Conservation (phyloP, 768 basidiomycete species). For the Plicaturopsis crispa region DNA sequence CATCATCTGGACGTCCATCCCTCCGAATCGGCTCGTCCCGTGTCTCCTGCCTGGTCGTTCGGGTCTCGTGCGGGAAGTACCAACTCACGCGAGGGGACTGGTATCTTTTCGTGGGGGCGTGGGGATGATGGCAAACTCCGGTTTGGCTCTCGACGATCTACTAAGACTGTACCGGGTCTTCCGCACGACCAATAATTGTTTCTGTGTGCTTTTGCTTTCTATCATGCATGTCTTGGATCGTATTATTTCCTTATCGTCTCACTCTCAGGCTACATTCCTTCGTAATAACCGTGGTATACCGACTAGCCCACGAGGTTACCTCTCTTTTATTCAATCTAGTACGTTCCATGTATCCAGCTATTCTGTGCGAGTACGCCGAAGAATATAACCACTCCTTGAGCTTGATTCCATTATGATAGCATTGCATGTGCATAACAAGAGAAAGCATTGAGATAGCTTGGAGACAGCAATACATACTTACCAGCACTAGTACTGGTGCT, state of each 20-base stretch:
- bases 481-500: no score
- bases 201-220: background rate
- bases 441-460: no score
- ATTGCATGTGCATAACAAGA: no score
- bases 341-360: background rate
- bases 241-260: no score
- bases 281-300: background rate
- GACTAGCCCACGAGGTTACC: background rate
- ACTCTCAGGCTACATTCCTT: constrained; percentile 11
- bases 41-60: constrained; percentile 81
- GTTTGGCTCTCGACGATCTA: constrained; percentile 67
- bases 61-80: constrained; percentile 73
- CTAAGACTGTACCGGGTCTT: constrained; percentile 26
- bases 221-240: constrained; percentile 7
- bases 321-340: background rate
- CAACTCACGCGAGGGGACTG: constrained; percentile 52
- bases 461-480: no score
- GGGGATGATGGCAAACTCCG: constrained; percentile 59
- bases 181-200: constrained; percentile 8
- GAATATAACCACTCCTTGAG: no score
- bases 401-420: no score
- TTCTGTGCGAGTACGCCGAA: background rate
- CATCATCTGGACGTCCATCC: constrained; percentile 46
- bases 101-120: constrained; percentile 64
- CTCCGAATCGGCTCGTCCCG: constrained; percentile 45